phyloP scores from a whole-genome alignment of 805 yeast species.

The Wickerhamiella alocasiicola region DNA sequence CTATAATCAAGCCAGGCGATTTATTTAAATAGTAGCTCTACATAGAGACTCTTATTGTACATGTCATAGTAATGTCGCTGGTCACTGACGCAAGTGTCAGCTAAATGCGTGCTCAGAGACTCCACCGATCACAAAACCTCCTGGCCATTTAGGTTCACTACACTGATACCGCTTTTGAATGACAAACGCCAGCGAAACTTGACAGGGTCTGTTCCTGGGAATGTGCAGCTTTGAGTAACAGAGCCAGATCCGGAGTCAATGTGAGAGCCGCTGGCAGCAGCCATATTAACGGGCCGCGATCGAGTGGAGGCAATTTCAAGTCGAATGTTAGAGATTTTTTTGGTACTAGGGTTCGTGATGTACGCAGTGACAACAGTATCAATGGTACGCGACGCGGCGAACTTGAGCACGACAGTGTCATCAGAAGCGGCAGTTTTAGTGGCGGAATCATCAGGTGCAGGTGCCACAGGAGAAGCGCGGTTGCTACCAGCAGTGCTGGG shows the following conservation, averaged over 20 bases:
- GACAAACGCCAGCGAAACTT: conserved; percentile 69
- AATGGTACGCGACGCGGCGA: conserved; percentile 30
- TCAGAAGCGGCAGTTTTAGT: conserved; percentile 6
- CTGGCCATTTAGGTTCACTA: conserved; percentile 17
- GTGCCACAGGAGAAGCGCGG: conserved; percentile 13
- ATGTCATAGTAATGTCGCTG: too few relatives aligned
- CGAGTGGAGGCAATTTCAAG: conserved; percentile 65
- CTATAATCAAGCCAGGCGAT: too few relatives aligned
- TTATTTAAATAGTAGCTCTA: too few relatives aligned
- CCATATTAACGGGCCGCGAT: conserved; percentile 41
- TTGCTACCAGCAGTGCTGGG: too few relatives aligned
- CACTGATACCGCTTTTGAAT: conserved; percentile 37
- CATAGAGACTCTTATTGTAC: too few relatives aligned
- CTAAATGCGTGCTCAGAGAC: too few relatives aligned
- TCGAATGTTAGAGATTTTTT: conserved; percentile 38
- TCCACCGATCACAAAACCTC: too few relatives aligned
- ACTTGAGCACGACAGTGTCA: conserved; percentile 40
- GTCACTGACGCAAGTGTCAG: too few relatives aligned
- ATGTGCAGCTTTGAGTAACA: conserved; percentile 40
- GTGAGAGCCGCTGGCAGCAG: conserved; percentile 47
- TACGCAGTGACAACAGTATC: conserved; percentile 34
- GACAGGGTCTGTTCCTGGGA: conserved; percentile 29
- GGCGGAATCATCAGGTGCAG: conserved; percentile 12
- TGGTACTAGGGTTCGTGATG: conserved; percentile 39
- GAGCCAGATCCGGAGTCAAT: conserved; percentile 41